Conservation (phyloP, 2,329 filamentous ascomycete species). For the Colletotrichum incanum region DNA sequence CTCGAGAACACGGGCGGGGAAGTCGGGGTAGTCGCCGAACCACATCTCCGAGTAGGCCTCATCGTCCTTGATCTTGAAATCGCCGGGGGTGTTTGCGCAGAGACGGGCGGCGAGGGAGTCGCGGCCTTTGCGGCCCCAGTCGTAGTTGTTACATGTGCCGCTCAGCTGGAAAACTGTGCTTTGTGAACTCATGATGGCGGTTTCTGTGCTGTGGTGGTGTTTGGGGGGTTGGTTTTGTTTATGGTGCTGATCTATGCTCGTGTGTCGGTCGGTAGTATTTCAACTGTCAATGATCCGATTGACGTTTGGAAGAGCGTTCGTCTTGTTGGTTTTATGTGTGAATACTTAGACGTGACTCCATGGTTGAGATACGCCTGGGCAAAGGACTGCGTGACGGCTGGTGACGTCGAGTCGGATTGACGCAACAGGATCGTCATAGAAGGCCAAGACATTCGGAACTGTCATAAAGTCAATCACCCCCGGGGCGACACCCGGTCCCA, state of each 20-base stretch:
- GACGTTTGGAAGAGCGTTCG: not conserved
- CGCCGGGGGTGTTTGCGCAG: conserved; percentile 75
- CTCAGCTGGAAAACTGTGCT: conserved; percentile 61
- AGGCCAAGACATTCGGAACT: not conserved
- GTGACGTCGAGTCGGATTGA: conserved; percentile 41
- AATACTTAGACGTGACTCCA: not conserved
- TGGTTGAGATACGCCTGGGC: not conserved
- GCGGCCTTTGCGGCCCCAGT: conserved; percentile 79
- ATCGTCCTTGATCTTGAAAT: conserved; percentile 76
- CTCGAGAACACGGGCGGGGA: conserved; percentile 75
- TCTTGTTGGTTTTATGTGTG: not conserved
- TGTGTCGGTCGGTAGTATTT: not conserved
- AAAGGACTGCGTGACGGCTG: conserved; percentile 11
- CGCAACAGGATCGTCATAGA: conserved; percentile 41
- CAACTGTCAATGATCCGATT: not conserved
- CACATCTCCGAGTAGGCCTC: conserved; percentile 78
- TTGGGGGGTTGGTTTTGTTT: not conserved
- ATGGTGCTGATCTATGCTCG: not conserved
- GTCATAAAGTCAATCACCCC: not conserved
- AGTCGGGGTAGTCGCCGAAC: conserved; percentile 83
- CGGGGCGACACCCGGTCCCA: conserved; percentile 4
- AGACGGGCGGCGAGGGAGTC: conserved; percentile 77
- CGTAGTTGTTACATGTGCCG: conserved; percentile 71
- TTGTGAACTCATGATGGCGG: conserved; percentile 35
- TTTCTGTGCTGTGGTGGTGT: not conserved